Base-by-base conservation (phyloP, 139 green algal genomes). In the Closterium sp. region DNA sequence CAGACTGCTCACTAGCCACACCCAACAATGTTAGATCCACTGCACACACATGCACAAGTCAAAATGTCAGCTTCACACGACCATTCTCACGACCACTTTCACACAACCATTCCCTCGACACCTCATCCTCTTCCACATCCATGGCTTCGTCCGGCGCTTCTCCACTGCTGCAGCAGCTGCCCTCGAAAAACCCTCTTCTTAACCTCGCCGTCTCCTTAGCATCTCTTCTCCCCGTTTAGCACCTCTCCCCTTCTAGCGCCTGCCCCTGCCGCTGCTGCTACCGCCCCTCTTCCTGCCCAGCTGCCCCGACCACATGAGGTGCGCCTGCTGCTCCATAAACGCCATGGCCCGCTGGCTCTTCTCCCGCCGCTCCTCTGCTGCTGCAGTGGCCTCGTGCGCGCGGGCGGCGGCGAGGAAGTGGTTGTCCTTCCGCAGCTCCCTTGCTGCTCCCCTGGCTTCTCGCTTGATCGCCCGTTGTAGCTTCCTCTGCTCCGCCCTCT, bases 371-470 rank as follows among this genome's bases (percentile, higher is more conserved):
- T 97, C 96, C 55, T 91, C 88, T 38, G 96, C 94, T 7, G 93
- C 93, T 88, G 91, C 90, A 69, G 88, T 93, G 85, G 91, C 91
- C 84, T 95, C 88, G 34, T 88, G 69, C n/a, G 31, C 33, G 28
- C 43, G 81, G 35, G 93, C 94, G 12, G 90, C 93, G 31, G 93
- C 93, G 55, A 95, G 86, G 90, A 95, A 95, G 10, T 89, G 92
- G 89, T 95, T 95, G 88, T 95, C 83, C 28, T 96, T 96, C 3
- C 98, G n/a, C 91, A 99, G 96, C 96, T 99, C 98, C 25, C 98
- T 96, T 83, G 97, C 96, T 5, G 95, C 93, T 1, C 92, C 89
- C 32, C 86, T 91, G 93, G 86, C 96, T 96, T 30, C 97, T 93
- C 90, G 90, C 90, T 93, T 93, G 38, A 96, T 33, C 84, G 94